Evolutionary conservation across 164 flowering plant genomes (phyloP), one percentile per base, ranked within the genome.

Genomic region (Platanus orientalis): DNA sequence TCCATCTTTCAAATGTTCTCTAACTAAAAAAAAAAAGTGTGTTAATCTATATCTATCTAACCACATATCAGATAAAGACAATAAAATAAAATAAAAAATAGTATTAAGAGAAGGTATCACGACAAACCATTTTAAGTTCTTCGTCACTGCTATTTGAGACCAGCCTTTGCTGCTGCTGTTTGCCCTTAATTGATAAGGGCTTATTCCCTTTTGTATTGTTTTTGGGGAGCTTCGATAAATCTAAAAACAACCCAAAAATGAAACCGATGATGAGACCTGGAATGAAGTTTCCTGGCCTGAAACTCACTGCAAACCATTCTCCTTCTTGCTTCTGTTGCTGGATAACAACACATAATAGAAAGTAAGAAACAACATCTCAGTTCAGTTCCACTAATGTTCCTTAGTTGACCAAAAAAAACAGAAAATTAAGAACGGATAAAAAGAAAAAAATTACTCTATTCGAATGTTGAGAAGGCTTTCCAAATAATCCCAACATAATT

Each of bases 251-350:
- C 61, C 97, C 97, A 34, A 77, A 64, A 63, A 91, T 75, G 79
- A 91, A 89, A 54, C 97, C 96, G 51, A 91, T 78, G 21, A 89
- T 70, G 53, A 91, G 76, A 28, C 97, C 97, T 12, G 96, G 96
- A 44, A 91, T 71, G 69, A 91, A 85, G 68, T 91, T 87, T 60
- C 83, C 90, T 53, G 86, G 79, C 70, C 58, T 85, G 73, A 89
- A 79, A 75, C 81, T 78, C 68, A 60, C 79, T 1, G 75, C 74
- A 11, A 85, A 36, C 80, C 83, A 76, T 68, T 78, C 71, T 71
- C 65, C 69, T 54, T 73, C 79, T 67, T 71, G 58, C 58, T 75
- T 71, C 71, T 77, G 65, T 56, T 73, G 62, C 71, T 76, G 66
- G 16, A 19, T 36, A 2, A 45, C 49, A 45, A 45, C 16, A 45